Base-by-base conservation (phyloP, 805 yeast genomes). In the Suhomyces pyralidae region DNA sequence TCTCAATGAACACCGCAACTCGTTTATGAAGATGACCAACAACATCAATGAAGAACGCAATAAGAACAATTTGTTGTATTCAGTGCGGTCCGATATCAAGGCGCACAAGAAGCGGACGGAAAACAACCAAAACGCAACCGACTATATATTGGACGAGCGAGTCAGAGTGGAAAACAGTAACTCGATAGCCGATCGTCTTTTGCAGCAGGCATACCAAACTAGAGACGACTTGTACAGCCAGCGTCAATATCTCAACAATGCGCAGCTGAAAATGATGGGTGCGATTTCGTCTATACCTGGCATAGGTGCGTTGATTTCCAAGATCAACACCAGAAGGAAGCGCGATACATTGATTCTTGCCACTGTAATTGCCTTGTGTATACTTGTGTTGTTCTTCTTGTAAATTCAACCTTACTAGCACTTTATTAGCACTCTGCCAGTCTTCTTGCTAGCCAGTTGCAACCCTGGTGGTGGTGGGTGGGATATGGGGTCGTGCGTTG, bases 281-380 rank as follows among this genome's bases (percentile, higher is more conserved):
- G 76, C 88, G 1, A 71, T 91, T 45, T 82, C 81, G 61, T 74
- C 80, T 38, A 80, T 94, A 47, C 99, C 99, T 0, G 97, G 97
- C 0, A 73, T 93, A 45, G 88, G 86, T 64, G 81, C 82, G 7
- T 66, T 93, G 51, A 82, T 93, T 28, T 74, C 85, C 8, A 87
- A 86, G 68, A 92, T 93, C 58, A 91, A 91, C 67, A 86, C 96
- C 3, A 80, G 98, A 62, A 86, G 92, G 68, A 88, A 85, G 73
- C 82, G 97, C 52, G 96, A 94, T 67, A 85, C 96, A 20, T 66
- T 93, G 26, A 86, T 93, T n/a, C 70, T 93, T 63, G 93, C 96
- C 1, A 60, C 78, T 3, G 79, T 94, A 49, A 85, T 92, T 28
- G 78, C 90, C 2, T 53, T 81, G 28, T 89, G 98, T 72, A 83